These are phyloP conservation scores for Coelastrella sp. DNA, from an alignment of 139 green algal genomes.

Conservation along the genomic window DNA sequence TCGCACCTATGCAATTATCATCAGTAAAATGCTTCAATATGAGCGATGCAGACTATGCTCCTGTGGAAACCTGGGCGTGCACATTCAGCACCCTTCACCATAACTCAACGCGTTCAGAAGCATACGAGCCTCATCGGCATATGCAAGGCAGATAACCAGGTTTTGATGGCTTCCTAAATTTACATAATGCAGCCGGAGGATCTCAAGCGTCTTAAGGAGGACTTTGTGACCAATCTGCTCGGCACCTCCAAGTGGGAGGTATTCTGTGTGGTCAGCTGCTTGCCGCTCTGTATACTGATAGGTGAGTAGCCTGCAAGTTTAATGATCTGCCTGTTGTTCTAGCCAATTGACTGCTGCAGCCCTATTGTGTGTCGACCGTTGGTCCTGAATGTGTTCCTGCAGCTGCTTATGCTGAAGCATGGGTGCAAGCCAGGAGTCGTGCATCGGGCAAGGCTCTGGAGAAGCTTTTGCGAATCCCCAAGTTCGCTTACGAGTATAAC, in stretches of 20 bases:
- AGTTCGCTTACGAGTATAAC: conserved; percentile 44
- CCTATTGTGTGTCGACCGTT: too few relatives aligned
- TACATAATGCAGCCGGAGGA: conserved; percentile 17
- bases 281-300: conserved; percentile 53
- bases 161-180: too few relatives aligned
- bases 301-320: conserved; percentile 7
- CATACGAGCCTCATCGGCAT: too few relatives aligned
- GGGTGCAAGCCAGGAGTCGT: not conserved
- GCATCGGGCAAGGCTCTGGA: not conserved
- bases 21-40: too few relatives aligned
- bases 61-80: too few relatives aligned
- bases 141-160: too few relatives aligned
- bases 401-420: conserved; percentile 33
- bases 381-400: not conserved
- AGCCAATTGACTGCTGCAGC: not conserved
- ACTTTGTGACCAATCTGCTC: conserved; percentile 66
- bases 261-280: conserved; percentile 46
- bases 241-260: conserved; percentile 71
- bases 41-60: too few relatives aligned
- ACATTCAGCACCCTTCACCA: not conserved
- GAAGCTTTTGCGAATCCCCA: not conserved
- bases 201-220: conserved; percentile 62
- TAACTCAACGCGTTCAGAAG: not conserved
- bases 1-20: too few relatives aligned
- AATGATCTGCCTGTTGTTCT: too few relatives aligned